Evolutionary conservation across 176 grass and related monocot species (phyloP).

Genomic region (Chloris gayana): DNA sequence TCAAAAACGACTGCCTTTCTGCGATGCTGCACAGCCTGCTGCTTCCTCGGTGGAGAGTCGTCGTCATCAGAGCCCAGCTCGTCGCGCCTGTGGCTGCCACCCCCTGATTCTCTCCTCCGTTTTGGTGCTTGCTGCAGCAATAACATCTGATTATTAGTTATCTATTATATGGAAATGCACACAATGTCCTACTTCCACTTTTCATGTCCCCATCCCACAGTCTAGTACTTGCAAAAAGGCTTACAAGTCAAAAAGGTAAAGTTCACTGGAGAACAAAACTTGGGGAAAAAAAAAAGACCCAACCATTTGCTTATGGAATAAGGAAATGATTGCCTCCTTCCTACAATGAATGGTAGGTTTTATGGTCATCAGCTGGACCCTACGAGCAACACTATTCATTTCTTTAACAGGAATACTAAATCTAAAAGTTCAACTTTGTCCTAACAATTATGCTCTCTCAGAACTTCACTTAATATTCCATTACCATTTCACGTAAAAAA

Average conservation of each 20-base stretch:
- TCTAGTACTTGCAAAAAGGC: not conserved
- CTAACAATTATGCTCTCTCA: not conserved
- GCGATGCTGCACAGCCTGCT: constrained; percentile 39
- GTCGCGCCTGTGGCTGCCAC: constrained; percentile 61
- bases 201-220: not conserved
- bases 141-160: not conserved
- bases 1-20: constrained; percentile 78
- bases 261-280: not conserved
- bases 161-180: not conserved
- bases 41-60: constrained; percentile 79
- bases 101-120: constrained; percentile 60
- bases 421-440: not conserved
- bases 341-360: not conserved
- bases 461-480: not conserved
- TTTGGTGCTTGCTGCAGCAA: constrained; percentile 55
- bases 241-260: constrained; percentile 8
- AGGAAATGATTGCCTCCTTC: not conserved
- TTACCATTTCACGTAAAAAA: not conserved
- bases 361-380: not conserved
- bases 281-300: not conserved
- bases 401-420: not conserved
- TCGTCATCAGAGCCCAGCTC: constrained; percentile 62
- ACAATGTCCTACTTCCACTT: not conserved
- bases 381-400: not conserved
- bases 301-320: not conserved